Evolutionary conservation across 345 rosid species (phyloP).

Genomic region (Hirschfeldia incana): DNA sequence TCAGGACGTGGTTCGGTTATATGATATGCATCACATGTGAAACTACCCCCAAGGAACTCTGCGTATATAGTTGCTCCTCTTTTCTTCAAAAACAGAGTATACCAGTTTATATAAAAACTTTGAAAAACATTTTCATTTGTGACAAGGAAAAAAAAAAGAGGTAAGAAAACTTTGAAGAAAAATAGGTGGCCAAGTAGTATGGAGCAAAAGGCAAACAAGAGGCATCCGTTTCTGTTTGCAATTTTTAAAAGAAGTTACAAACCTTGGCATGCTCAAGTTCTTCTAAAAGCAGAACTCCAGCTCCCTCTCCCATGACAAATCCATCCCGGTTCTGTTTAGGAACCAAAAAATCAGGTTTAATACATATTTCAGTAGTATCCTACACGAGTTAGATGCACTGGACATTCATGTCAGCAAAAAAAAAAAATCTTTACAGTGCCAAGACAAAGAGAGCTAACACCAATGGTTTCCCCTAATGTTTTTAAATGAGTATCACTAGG

Average conservation of each 20-base stretch:
- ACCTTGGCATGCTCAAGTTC: conserved; percentile 98
- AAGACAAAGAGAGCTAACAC: not conserved
- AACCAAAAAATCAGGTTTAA: conserved; percentile 9
- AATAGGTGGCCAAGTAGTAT: not conserved
- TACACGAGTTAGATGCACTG: not conserved
- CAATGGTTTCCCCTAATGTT: not conserved
- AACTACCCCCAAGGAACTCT: conserved; percentile 93
- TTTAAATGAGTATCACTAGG: not conserved
- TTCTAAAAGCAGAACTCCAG: conserved; percentile 92
- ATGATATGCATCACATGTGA: conserved; percentile 94
- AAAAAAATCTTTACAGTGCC: not conserved
- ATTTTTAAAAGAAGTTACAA: not conserved
- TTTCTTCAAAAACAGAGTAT: conserved; percentile 46
- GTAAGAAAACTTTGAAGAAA: not conserved
- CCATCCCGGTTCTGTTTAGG: conserved; percentile 75
- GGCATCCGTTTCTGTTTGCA: not conserved
- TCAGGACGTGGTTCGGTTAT: conserved; percentile 94
- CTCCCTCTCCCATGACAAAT: conserved; percentile 50
- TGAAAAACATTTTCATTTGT: conserved; percentile 2
- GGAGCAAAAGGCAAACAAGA: not conserved
- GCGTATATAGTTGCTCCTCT: conserved; percentile 91
- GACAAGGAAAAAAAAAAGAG: not conserved
- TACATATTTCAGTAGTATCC: not conserved
- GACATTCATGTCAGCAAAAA: not conserved
- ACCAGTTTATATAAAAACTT: not conserved